Percentiles rank a stretch among this genome's conserved stretches.
Conservation (phyloP, 176 grass and related monocot species). For the maize (Zea mays) region Zm-B73-REFERENCE-NAM-5.0 NC_050097.1:12215501-12216000, state of each 20-base stretch:
- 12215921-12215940: too few relatives aligned
- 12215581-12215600: too few relatives aligned
- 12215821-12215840: background rate
- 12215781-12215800: background rate
- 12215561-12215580: too few relatives aligned
- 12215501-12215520: too few relatives aligned
- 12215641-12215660: background rate
- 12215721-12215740: background rate
- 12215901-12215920: background rate
- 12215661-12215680: background rate
- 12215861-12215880: background rate
- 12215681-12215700: background rate
- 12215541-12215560: too few relatives aligned
- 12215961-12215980: background rate
- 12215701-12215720: background rate
- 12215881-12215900: background rate
- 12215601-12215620: background rate
- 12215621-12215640: background rate
- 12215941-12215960: background rate
- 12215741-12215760: background rate
- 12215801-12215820: background rate
- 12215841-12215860: background rate
- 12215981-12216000: background rate
- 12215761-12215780: background rate
- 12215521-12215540: background rate